phyloP scores from a whole-genome alignment of 2,329 filamentous ascomycete species.

The Fusarium sp. region DNA sequence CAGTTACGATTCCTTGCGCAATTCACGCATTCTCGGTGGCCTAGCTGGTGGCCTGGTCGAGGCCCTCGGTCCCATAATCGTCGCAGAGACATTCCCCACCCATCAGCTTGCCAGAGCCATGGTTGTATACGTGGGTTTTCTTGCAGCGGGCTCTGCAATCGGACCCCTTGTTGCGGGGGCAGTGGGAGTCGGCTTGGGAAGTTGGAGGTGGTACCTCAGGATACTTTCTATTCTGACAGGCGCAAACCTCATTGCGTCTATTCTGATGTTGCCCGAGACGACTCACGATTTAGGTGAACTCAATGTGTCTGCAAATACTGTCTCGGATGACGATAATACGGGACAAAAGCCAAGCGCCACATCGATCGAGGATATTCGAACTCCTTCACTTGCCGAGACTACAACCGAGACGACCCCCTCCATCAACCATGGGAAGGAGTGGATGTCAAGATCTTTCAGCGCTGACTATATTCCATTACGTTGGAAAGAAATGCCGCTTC shows the following conservation, averaged over 20 bases:
- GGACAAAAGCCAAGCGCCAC: too few species aligned
- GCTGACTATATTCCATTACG: not conserved
- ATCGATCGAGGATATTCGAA: too few species aligned
- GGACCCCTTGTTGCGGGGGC: conserved; percentile 9
- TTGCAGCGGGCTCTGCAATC: conserved; percentile 3
- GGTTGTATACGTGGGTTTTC: conserved; percentile 10
- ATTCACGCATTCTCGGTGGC: conserved; percentile 12
- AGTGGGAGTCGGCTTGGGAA: not conserved
- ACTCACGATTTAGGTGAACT: not conserved
- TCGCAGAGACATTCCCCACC: not conserved
- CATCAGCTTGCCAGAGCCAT: too few species aligned
- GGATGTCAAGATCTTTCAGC: conserved; percentile 1
- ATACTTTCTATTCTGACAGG: not conserved
- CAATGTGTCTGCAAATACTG: too few species aligned
- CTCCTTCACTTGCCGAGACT: too few species aligned
- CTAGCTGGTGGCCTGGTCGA: conserved; percentile 13
- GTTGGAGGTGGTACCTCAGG: conserved; percentile 23
- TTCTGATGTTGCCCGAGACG: conserved; percentile 20
- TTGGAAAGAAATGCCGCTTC: not conserved
- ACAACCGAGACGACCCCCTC: too few species aligned
- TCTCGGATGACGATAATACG: too few species aligned
- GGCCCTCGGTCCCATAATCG: conserved; percentile 19
- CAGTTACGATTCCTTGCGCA: not conserved
- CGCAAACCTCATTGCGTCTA: not conserved
- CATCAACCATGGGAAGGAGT: not conserved